These are phyloP conservation scores for Coleophoma eucalyptorum DNA, from an alignment of 2,329 filamentous ascomycete species.

Conservation along the genomic window DNA sequence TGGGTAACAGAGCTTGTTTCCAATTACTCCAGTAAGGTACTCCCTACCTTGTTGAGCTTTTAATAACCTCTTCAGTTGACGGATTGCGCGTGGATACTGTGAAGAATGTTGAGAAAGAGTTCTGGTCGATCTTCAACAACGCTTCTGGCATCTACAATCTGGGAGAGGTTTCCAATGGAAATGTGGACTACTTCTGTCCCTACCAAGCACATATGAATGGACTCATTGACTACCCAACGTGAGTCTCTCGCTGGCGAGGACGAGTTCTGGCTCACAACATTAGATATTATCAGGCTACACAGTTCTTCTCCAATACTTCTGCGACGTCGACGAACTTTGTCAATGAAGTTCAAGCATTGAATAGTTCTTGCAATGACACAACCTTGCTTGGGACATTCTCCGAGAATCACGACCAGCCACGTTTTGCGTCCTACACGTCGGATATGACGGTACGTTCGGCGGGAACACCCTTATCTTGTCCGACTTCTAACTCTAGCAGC, in stretches of 20 bases:
- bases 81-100: conserved; percentile 44
- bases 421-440: conserved; percentile 29
- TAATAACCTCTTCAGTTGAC: conserved; percentile 26
- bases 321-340: conserved; percentile 6
- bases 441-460: conserved; percentile 9
- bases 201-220: conserved; percentile 13
- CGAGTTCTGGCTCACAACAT: not conserved
- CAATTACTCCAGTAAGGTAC: conserved; percentile 28
- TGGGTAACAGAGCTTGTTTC: conserved; percentile 35
- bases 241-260: not conserved
- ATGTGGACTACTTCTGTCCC: conserved; percentile 37
- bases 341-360: conserved; percentile 5
- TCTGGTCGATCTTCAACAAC: conserved; percentile 49
- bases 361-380: conserved; percentile 21
- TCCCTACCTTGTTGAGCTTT: conserved; percentile 9
- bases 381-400: conserved; percentile 33
- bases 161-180: conserved; percentile 56
- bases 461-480: not conserved
- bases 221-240: conserved; percentile 10
- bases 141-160: conserved; percentile 54
- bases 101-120: conserved; percentile 41
- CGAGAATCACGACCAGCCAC: conserved; percentile 38
- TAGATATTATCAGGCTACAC: conserved; percentile 5
- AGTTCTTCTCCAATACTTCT: conserved; percentile 10
- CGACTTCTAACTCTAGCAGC: conserved; percentile 2